Evolutionary conservation across 192 early-diverging fungal genomes (phyloP).

Genomic region (Linnemannia elongata): DNA sequence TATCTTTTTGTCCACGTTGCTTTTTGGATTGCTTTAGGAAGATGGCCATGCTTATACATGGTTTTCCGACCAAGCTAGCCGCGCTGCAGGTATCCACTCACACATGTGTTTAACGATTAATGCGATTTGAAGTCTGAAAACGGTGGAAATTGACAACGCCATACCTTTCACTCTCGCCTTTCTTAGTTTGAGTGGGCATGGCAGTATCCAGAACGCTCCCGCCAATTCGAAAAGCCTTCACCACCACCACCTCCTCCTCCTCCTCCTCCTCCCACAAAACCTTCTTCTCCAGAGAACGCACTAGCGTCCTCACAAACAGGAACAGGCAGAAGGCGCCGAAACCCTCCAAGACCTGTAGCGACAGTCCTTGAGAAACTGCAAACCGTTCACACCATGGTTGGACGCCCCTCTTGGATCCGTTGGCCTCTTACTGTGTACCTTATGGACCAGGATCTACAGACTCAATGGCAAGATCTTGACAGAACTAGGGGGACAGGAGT

Average conservation of each 20-base stretch:
- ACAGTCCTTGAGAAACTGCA: conserved; percentile 28
- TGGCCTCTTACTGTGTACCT: conserved; percentile 47
- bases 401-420: conserved; percentile 25
- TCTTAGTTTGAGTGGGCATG: conserved; percentile 51
- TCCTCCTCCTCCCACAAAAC: neutral
- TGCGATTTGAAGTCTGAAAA: neutral
- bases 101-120: neutral
- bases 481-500: neutral
- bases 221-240: conserved; percentile 26
- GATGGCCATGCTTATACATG: conserved; percentile 41
- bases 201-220: conserved; percentile 50
- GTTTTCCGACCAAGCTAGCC: conserved; percentile 47
- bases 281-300: neutral
- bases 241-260: neutral
- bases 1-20: neutral
- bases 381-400: conserved; percentile 25
- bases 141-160: neutral
- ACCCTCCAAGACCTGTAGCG: neutral
- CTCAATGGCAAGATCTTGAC: conserved; percentile 15
- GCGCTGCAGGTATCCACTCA: conserved; percentile 32
- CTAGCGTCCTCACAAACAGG: neutral
- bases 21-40: conserved; percentile 14
- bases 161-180: neutral
- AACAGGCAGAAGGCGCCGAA: neutral
- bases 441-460: conserved; percentile 5